Evolutionary conservation across 2,329 filamentous ascomycete genomes (phyloP), one percentile per base, ranked within the genome.

Genomic region (Teratosphaeria viscida): DNA sequence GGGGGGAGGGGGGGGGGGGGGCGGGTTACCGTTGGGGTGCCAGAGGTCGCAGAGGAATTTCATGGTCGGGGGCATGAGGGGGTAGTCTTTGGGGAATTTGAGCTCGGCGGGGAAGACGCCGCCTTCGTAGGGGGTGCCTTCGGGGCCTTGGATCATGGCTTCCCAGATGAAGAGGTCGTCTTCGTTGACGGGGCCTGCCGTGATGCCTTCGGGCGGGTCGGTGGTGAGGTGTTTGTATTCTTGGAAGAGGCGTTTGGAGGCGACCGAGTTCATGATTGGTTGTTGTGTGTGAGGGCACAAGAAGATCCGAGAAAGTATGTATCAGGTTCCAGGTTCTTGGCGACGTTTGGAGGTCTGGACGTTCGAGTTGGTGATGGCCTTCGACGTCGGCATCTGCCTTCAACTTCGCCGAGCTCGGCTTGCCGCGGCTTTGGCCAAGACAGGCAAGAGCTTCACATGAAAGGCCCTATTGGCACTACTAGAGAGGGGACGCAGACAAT

Each of bases 151-250:
- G 70, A 99, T 97, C 63, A 97, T 79, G 8, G 92, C 94, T 78
- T 99, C 94, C 94, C 94, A 99, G 70, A 90, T 80, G 69, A 96
- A 89, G 72, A 97, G 86, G 78, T 99, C 91, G 74, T 97, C 94
- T 79, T 99, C 94, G 65, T 84, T 88, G 62, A 96, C 81, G 37
- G 94, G 94, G 23, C 94, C 94, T 16, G 94, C 94, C 61, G 90
- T 95, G 77, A 99, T 97, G 74, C 94, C 94, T 63, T 97, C 92
- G n/a, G 92, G 92, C 0, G 92, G 90, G 76, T 95, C 94, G 71
- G 90, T 92, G 64, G 91, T 94, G 63, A 99, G 87, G 64, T 89
- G 86, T 72, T 90, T 90, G 81, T 99, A 99, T 80, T 99, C 94
- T 77, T 92, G 89, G 73, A 97, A 91, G 67, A 99, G 88, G 52